Conservation (phyloP, 2,329 filamentous ascomycete genomes). For the Claviceps purpurea region DNA sequence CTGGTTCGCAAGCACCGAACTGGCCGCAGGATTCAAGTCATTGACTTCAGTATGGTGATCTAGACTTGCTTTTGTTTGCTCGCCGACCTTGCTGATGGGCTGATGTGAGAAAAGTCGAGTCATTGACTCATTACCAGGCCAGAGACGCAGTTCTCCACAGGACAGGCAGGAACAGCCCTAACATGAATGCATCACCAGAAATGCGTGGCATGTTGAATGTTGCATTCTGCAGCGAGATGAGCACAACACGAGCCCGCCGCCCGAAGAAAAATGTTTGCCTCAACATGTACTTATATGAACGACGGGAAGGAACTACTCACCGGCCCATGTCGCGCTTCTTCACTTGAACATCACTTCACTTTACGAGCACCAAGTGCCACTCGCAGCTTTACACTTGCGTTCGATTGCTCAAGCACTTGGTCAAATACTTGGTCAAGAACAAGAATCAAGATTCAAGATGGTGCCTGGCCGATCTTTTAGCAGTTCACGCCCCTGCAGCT, state of each 20-base stretch:
- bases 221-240: neutral
- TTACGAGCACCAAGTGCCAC: neutral
- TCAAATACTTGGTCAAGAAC: too few relatives aligned
- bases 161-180: neutral
- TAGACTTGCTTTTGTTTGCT: neutral
- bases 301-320: neutral
- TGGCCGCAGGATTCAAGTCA: too few relatives aligned
- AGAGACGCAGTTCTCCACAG: neutral
- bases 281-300: neutral
- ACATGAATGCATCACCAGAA: neutral
- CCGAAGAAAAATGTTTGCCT: neutral
- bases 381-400: neutral
- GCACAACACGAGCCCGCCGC: neutral
- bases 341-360: neutral
- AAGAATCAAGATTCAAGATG: too few relatives aligned
- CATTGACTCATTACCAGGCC: neutral
- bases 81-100: neutral
- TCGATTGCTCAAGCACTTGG: neutral
- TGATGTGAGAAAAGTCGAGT: neutral
- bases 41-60: neutral
- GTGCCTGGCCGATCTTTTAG: neutral
- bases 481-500: slow-evolving; percentile 1
- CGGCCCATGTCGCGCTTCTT: neutral
- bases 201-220: neutral
- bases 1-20: too few relatives aligned